Base-by-base conservation (phyloP, 176 grass and related monocot genomes). In the Saccharum spontaneum region DNA sequence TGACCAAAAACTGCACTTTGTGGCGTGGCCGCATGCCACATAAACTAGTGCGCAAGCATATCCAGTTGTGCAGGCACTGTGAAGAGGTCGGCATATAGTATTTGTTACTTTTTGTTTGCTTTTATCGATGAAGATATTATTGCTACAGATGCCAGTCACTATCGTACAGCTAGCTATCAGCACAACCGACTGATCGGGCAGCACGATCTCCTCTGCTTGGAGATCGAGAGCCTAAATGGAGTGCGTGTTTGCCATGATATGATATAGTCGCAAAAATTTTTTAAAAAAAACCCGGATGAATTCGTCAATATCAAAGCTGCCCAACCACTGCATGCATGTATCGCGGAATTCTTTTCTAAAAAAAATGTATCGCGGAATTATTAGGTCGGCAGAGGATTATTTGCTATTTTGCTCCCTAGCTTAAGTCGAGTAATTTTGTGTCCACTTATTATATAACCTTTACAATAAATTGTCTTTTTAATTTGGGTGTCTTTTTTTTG, bases 31-130 rank as follows among this genome's bases (percentile, higher is more conserved):
- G 50, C 80, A 22, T 43, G 67, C 49, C 33, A 31, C 60, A 61
- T 20, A 60, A 13, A 9, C 49, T 31, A 36, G 50, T 59, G 67
- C 80, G n/a, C 79, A 20, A 16, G 10, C 41, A 41, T 40, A 82
- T 18, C 0, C 5, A 38, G 33, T 16, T 71, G 63, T 43, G 78
- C 43, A 26, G 5, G 15, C 49, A 72, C 67, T 43, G 4, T 28
- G 49, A 14, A 14, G 68, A 60, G 31, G 67, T 82, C 67, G 80
- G 80, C 80, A 60, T n/a, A 82, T 60, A 50, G 7, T 80, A 31
- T 60, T 60, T 24, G 36, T 28, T 31, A 60, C 67, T 26, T 71
- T 72, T 43, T 12, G 2, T 41, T 60, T 28, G 9, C 34, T 57
- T 71, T 71, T 57, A 8, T 3, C 26, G 33, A 71, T 8, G 14